Evolutionary conservation across 352 stramenopile genomes (phyloP).

Genomic region (Phytopythium chamaehyphon): DNA sequence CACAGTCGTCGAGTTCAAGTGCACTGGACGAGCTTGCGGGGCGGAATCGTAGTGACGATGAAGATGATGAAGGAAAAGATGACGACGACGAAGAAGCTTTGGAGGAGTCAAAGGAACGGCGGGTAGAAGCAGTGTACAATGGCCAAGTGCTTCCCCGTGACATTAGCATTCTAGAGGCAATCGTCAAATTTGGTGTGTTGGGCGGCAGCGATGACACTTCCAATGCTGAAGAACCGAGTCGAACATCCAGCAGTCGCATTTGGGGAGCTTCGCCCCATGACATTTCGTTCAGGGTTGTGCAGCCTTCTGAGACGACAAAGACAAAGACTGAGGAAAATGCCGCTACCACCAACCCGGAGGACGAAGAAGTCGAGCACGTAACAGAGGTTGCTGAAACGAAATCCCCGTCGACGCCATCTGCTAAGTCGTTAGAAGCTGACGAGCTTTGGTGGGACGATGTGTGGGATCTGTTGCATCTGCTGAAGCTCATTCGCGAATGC

Average conservation of each 20-base stretch:
- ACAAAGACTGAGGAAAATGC: slow-evolving; percentile 3
- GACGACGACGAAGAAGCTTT: slow-evolving; percentile 19
- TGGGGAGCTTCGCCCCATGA: slow-evolving; percentile 48
- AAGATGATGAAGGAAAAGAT: slow-evolving; percentile 16
- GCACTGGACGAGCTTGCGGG: slow-evolving; percentile 30
- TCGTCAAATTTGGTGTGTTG: slow-evolving; percentile 42
- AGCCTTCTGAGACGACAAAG: slow-evolving; percentile 5
- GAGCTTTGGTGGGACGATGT: slow-evolving; percentile 50
- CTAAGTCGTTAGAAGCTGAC: background rate
- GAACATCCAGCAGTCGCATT: slow-evolving; percentile 16
- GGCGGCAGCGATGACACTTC: slow-evolving; percentile 3
- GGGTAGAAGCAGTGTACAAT: slow-evolving; percentile 41
- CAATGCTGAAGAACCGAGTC: slow-evolving; percentile 1
- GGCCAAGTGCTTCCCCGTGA: slow-evolving; percentile 24
- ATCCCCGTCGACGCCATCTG: background rate
- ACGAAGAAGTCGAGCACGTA: background rate
- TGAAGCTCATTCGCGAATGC: slow-evolving; percentile 39
- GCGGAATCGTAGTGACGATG: slow-evolving; percentile 1
- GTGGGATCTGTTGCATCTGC: slow-evolving; percentile 46
- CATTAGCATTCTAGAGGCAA: slow-evolving; percentile 65
- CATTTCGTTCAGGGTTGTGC: slow-evolving; percentile 52
- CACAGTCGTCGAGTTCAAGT: slow-evolving; percentile 12
- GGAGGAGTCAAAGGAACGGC: slow-evolving; percentile 25
- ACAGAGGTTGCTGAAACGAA: background rate
- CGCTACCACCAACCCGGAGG: background rate